A percentile compares a stretch with the other conserved stretches of the same genome.
phyloP scores from a whole-genome alignment of 2,329 filamentous ascomycete genomes.

The Shiraia sp. region DNA sequence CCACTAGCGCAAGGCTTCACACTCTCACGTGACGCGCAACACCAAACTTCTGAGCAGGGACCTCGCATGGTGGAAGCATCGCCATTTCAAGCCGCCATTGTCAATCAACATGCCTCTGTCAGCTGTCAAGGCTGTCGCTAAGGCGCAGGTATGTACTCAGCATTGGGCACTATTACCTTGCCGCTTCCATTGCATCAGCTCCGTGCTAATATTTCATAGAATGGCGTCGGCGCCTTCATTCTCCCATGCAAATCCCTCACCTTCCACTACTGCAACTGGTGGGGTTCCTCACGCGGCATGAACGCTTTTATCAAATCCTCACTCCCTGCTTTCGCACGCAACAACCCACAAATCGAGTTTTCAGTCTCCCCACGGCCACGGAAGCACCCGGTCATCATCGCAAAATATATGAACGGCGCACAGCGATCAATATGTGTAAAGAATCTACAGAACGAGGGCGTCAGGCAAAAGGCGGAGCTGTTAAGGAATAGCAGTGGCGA shows the following conservation, averaged over 20 bases:
- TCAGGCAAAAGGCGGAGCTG: conserved; percentile 77
- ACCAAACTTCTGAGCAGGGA: conserved; percentile 16
- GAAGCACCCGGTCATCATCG: conserved; percentile 85
- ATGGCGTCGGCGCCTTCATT: conserved; percentile 95
- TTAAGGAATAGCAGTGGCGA: conserved; percentile 76
- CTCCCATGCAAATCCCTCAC: conserved; percentile 95
- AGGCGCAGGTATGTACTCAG: conserved; percentile 56
- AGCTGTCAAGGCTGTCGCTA: conserved; percentile 58
- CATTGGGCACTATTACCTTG: not conserved
- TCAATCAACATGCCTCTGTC: conserved; percentile 51
- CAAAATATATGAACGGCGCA: conserved; percentile 89
- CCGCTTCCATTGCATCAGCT: not conserved
- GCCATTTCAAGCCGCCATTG: conserved; percentile 15
- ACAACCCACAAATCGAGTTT: conserved; percentile 89
- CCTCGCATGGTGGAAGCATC: conserved; percentile 1
- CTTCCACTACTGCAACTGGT: conserved; percentile 97
- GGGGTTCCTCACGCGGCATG: conserved; percentile 91
- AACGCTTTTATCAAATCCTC: conserved; percentile 81
- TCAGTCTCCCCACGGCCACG: conserved; percentile 86
- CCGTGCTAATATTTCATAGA: conserved; percentile 58
- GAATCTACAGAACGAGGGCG: conserved; percentile 79
- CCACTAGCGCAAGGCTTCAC: conserved; percentile 14
- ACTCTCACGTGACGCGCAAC: conserved; percentile 30
- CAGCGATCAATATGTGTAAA: conserved; percentile 86
- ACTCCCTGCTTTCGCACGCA: conserved; percentile 75